Conservation (phyloP, 1,139 yeast species). For the Diutina ranongensis region DNA sequence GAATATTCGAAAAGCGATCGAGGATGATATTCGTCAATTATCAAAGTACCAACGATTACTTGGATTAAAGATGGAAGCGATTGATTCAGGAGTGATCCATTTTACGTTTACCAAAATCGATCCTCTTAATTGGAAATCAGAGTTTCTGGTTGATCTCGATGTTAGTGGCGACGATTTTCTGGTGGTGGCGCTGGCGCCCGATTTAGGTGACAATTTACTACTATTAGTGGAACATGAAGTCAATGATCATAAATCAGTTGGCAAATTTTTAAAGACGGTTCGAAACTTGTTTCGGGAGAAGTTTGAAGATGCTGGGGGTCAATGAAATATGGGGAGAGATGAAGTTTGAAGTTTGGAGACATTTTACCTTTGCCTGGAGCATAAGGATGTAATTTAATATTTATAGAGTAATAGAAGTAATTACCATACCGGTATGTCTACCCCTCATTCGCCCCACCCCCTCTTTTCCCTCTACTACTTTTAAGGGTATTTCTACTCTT, state of each 20-base stretch:
- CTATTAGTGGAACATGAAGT: slow-evolving; percentile 2
- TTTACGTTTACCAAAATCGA: background rate
- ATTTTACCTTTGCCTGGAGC: background rate
- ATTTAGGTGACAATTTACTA: background rate
- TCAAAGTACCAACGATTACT: background rate
- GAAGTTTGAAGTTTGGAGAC: no score
- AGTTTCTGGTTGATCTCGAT: background rate
- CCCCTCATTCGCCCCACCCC: no score
- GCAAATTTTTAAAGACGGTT: slow-evolving; percentile 1
- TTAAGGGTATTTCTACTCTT: no score
- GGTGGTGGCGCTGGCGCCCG: slow-evolving; percentile 5
- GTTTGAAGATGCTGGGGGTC: background rate
- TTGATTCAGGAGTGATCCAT: background rate
- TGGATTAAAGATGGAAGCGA: background rate
- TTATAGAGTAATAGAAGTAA: no score
- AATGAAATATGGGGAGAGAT: no score
- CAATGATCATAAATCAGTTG: slow-evolving; percentile 2
- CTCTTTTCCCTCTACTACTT: no score
- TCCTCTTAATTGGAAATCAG: background rate
- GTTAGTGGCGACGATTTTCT: background rate
- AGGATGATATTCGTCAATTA: background rate
- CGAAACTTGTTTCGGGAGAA: background rate
- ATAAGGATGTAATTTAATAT: background rate
- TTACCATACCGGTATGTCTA: no score
- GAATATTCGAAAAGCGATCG: background rate